phyloP scores from a whole-genome alignment of 495 filamentous ascomycete genomes.

The Penicillium antarcticum region DNA sequence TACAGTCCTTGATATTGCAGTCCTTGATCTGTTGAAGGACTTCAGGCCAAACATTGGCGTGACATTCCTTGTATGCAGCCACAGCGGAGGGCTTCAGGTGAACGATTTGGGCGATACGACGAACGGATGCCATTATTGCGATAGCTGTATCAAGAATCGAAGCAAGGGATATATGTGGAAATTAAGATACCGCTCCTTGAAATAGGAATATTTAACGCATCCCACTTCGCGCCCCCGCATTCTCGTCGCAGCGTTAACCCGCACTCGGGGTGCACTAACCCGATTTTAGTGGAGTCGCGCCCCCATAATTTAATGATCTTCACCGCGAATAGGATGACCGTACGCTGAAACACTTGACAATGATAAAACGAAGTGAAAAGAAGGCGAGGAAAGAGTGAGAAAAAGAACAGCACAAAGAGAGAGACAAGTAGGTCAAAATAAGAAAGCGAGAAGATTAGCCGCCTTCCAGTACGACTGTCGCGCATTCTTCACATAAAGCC shows the following conservation, averaged over 20 bases:
- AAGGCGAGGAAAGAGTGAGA: too few relatives aligned
- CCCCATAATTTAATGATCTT: too few relatives aligned
- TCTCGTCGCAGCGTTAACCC: slow-evolving; percentile 18
- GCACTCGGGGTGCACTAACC: slow-evolving; percentile 30
- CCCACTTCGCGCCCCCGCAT: slow-evolving; percentile 17
- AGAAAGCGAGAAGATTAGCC: too few relatives aligned
- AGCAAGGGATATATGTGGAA: not conserved
- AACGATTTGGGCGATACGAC: slow-evolving; percentile 64
- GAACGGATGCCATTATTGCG: slow-evolving; percentile 30
- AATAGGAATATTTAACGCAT: not conserved
- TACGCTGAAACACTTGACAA: too few relatives aligned
- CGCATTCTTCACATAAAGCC: too few relatives aligned
- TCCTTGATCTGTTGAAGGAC: slow-evolving; percentile 69
- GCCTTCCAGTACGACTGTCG: too few relatives aligned
- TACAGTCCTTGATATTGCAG: slow-evolving; percentile 71
- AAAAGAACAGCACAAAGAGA: too few relatives aligned
- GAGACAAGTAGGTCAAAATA: too few relatives aligned
- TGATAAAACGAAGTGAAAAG: too few relatives aligned
- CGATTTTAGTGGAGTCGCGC: slow-evolving; percentile 11
- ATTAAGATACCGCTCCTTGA: not conserved
- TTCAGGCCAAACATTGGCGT: slow-evolving; percentile 70
- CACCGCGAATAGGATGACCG: too few relatives aligned
- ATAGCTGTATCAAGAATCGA: not conserved
- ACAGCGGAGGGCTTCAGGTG: slow-evolving; percentile 63
- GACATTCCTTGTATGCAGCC: slow-evolving; percentile 66